phyloP scores from a whole-genome alignment of 768 basidiomycete species.

The Termitomyces sp. region DNA sequence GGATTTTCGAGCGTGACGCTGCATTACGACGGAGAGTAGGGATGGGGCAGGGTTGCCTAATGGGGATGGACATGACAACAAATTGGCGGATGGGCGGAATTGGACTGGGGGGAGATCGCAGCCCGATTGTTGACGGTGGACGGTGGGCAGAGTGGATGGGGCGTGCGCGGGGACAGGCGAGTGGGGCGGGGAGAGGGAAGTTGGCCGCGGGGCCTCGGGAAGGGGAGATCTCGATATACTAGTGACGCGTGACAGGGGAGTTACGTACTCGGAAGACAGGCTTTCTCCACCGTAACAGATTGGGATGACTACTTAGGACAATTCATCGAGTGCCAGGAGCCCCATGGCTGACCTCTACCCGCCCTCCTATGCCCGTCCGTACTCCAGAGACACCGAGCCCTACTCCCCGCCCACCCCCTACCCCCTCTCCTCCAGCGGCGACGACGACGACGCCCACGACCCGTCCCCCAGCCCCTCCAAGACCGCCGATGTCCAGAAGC shows the following conservation, averaged over 20 bases:
- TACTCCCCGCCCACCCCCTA: slow-evolving; percentile 22
- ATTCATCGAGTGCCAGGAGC: slow-evolving; percentile 17
- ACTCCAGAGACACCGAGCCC: slow-evolving; percentile 29
- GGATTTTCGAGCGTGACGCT: slow-evolving; percentile 89
- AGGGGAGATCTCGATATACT: slow-evolving; percentile 16
- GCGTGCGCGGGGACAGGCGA: background rate
- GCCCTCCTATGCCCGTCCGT: slow-evolving; percentile 33
- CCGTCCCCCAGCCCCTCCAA: slow-evolving; percentile 42
- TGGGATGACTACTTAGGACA: slow-evolving; percentile 23
- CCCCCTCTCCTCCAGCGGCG: slow-evolving; percentile 28
- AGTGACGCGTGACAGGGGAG: slow-evolving; percentile 16
- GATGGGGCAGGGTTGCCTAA: slow-evolving; percentile 14
- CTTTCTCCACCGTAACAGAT: slow-evolving; percentile 38
- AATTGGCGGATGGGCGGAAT: slow-evolving; percentile 20
- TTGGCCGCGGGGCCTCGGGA: slow-evolving; percentile 39
- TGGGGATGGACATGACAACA: slow-evolving; percentile 21
- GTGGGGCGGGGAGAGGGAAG: background rate
- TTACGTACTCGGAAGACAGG: slow-evolving; percentile 44
- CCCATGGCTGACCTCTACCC: slow-evolving; percentile 58
- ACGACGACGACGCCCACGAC: slow-evolving; percentile 46
- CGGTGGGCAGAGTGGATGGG: background rate
- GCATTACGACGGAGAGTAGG: slow-evolving; percentile 65
- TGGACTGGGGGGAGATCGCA: slow-evolving; percentile 20
- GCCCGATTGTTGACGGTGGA: slow-evolving; percentile 18
- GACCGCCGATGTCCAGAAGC: slow-evolving; percentile 42